Evolutionary conservation across 2,329 filamentous ascomycete species (phyloP).

Genomic region (Sphaerulina populicola): DNA sequence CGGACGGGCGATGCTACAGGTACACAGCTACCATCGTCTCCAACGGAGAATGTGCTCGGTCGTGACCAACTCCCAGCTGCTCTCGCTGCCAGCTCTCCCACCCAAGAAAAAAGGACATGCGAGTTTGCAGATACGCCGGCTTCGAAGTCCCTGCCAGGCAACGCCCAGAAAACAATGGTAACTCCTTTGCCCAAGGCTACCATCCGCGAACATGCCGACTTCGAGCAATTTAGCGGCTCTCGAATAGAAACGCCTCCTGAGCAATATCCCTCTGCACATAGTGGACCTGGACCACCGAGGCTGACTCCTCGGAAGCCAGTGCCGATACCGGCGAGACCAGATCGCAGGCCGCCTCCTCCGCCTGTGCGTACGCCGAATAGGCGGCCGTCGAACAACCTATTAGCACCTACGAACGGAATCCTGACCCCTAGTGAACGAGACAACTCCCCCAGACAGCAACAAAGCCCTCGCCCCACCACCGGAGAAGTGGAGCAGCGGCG

Average conservation of each 20-base stretch:
- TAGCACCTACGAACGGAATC: conserved; percentile 18
- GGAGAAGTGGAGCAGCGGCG: conserved; percentile 25
- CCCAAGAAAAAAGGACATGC: not conserved
- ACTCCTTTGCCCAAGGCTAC: conserved; percentile 17
- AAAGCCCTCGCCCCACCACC: conserved; percentile 24
- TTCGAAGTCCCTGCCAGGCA: conserved; percentile 24
- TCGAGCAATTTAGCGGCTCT: conserved; percentile 22
- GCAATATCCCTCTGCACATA: conserved; percentile 1
- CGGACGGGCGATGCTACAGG: conserved; percentile 7
- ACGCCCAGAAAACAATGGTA: conserved; percentile 5
- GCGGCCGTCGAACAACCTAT: conserved; percentile 20
- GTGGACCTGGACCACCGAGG: conserved; percentile 9
- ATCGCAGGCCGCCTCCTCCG: conserved; percentile 30
- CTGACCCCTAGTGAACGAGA: not conserved
- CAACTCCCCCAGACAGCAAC: conserved; percentile 20
- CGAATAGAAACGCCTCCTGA: conserved; percentile 21
- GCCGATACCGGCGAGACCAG: conserved; percentile 23
- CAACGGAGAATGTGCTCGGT: conserved; percentile 16
- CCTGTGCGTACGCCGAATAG: conserved; percentile 21
- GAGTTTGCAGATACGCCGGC: conserved; percentile 20
- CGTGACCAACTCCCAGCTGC: conserved; percentile 12
- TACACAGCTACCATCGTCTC: not conserved
- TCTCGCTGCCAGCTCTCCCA: not conserved
- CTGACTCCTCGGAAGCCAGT: conserved; percentile 22
- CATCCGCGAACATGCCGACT: conserved; percentile 24